Evolutionary conservation across 805 yeast species (phyloP).

Genomic region (Pichia scutulata): DNA sequence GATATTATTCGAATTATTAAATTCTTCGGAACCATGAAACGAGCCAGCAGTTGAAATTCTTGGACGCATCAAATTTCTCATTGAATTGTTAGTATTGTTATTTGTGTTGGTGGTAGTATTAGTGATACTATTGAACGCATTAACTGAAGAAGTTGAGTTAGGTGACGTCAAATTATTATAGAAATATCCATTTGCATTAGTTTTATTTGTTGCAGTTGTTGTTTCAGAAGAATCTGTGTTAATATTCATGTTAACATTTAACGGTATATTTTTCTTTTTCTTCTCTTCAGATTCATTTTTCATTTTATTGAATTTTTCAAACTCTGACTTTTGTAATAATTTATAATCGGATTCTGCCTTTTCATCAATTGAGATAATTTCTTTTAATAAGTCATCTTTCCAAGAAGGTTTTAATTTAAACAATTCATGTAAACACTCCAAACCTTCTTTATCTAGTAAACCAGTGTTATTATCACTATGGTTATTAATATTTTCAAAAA

Average conservation of each 20-base stretch:
- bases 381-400: slow-evolving; percentile 24
- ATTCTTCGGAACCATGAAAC: slow-evolving; percentile 1
- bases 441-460: slow-evolving; percentile 22
- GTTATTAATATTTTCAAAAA: slow-evolving; percentile 19
- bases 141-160: not conserved
- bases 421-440: slow-evolving; percentile 17
- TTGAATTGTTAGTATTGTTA: not conserved
- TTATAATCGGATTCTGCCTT: slow-evolving; percentile 33
- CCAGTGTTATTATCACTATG: slow-evolving; percentile 26
- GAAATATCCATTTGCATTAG: slow-evolving; percentile 5
- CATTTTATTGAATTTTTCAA: slow-evolving; percentile 22
- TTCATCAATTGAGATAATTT: slow-evolving; percentile 26
- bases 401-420: slow-evolving; percentile 24
- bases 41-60: slow-evolving; percentile 5
- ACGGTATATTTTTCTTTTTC: slow-evolving; percentile 3
- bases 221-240: not conserved
- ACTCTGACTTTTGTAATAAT: slow-evolving; percentile 32
- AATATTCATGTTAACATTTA: slow-evolving; percentile 26
- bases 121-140: slow-evolving; percentile 3
- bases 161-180: slow-evolving; percentile 5
- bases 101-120: slow-evolving; percentile 9
- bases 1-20: slow-evolving; percentile 4
- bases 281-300: slow-evolving; percentile 18
- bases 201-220: slow-evolving; percentile 15
- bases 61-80: slow-evolving; percentile 4